These are phyloP conservation scores for Macadamia tetraphylla DNA, from an alignment of 164 flowering plant species.

Conservation along the genomic window DNA sequence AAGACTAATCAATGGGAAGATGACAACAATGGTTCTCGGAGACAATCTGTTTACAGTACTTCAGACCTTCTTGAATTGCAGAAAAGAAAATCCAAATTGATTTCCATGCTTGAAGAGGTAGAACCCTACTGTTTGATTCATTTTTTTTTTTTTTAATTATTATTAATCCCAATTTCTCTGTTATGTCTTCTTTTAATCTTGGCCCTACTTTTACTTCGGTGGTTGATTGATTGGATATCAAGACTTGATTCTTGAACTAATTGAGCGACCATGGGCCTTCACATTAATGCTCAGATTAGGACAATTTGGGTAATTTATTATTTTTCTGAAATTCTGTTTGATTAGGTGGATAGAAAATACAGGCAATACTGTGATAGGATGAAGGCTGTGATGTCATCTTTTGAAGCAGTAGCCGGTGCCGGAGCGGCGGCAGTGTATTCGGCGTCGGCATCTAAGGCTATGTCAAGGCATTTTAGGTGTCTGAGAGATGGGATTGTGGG, in stretches of 20 bases:
- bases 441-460: conserved; percentile 69
- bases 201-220: background rate
- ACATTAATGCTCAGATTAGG: conserved; percentile 34
- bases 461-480: conserved; percentile 88
- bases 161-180: no score
- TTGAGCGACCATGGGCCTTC: conserved; percentile 35
- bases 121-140: background rate
- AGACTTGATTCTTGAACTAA: conserved; percentile 33
- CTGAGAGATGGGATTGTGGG: conserved; percentile 72
- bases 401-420: conserved; percentile 72
- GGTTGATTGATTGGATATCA: background rate
- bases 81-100: conserved; percentile 69
- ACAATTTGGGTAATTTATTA: background rate
- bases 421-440: conserved; percentile 71
- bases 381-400: conserved; percentile 70
- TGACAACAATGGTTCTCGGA: conserved; percentile 24
- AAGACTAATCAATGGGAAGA: conserved; percentile 32
- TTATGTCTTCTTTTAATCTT: no score
- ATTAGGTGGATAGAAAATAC: conserved; percentile 88
- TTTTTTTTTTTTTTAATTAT: background rate
- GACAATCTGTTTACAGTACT: conserved; percentile 33
- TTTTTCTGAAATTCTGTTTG: background rate
- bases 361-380: conserved; percentile 84
- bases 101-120: conserved; percentile 93
- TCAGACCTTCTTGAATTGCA: conserved; percentile 70